phyloP scores from a whole-genome alignment of 2,329 filamentous ascomycete genomes.

The Xylariaceae sp. region DNA sequence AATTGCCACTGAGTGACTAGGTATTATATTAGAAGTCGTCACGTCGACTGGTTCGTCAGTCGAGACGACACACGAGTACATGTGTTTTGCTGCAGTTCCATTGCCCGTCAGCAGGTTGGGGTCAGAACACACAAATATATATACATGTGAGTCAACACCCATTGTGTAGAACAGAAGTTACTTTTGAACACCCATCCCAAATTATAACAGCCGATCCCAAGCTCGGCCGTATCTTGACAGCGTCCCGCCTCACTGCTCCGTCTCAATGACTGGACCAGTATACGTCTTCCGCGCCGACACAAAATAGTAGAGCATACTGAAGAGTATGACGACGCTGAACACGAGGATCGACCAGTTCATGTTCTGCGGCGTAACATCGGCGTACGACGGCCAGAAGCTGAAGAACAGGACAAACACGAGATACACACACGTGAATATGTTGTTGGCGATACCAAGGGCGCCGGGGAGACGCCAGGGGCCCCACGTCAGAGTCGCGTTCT shows the following conservation, averaged over 20 bases:
- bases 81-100: too few relatives aligned
- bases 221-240: too few relatives aligned
- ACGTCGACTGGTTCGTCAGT: too few relatives aligned
- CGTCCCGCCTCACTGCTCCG: conserved; percentile 1
- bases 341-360: conserved; percentile 26
- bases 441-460: conserved; percentile 21
- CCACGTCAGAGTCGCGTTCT: conserved; percentile 18
- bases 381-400: conserved; percentile 24
- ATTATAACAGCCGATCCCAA: too few relatives aligned
- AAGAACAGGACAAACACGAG: conserved; percentile 24
- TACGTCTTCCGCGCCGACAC: conserved; percentile 24
- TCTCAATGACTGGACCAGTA: conserved; percentile 22
- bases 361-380: conserved; percentile 22
- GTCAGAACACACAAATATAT: too few relatives aligned
- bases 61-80: too few relatives aligned
- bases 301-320: conserved; percentile 25
- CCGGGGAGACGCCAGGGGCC: conserved; percentile 24
- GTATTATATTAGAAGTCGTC: too few relatives aligned
- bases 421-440: conserved; percentile 21
- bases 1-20: too few relatives aligned
- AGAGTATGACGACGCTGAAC: conserved; percentile 21
- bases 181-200: too few relatives aligned
- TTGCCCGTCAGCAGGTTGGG: too few relatives aligned
- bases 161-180: too few relatives aligned
- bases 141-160: too few relatives aligned